These are phyloP conservation scores for Helicostylum pulchrum DNA, from an alignment of 192 early-diverging fungal species.

Conservation along the genomic window DNA sequence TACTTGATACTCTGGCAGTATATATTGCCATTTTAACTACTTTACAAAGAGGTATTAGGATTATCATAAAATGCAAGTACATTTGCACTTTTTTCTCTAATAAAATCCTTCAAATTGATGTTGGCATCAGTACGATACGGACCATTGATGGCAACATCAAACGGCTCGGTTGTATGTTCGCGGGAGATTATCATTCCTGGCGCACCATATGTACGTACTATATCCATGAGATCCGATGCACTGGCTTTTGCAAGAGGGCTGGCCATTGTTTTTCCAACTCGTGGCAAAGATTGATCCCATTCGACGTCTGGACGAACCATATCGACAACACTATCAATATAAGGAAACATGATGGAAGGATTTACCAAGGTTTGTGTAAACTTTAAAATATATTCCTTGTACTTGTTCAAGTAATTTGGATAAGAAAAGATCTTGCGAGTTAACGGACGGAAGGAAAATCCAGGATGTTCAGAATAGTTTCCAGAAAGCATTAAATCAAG, in stretches of 20 bases:
- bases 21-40: no score
- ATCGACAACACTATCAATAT: conserved; percentile 2
- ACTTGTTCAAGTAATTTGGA: not conserved
- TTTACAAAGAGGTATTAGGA: no score
- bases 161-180: not conserved
- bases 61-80: no score
- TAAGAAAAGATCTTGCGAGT: not conserved
- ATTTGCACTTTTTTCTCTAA: no score
- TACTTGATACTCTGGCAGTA: no score
- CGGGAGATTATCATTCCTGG: no score
- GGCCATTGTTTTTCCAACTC: no score
- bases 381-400: not conserved
- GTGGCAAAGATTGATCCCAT: no score
- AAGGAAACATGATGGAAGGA: not conserved
- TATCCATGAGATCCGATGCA: no score
- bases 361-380: not conserved
- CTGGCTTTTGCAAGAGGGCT: no score
- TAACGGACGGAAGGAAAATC: conserved; percentile 7
- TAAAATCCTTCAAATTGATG: not conserved
- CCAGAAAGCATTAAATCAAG: conserved; percentile 4
- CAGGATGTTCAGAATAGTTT: conserved; percentile 16
- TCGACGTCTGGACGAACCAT: conserved; percentile 15
- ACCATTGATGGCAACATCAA: not conserved
- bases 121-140: not conserved
- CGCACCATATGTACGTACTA: no score